Evolutionary conservation across 805 yeast species (phyloP).

Genomic region (Candida wancherniae): DNA sequence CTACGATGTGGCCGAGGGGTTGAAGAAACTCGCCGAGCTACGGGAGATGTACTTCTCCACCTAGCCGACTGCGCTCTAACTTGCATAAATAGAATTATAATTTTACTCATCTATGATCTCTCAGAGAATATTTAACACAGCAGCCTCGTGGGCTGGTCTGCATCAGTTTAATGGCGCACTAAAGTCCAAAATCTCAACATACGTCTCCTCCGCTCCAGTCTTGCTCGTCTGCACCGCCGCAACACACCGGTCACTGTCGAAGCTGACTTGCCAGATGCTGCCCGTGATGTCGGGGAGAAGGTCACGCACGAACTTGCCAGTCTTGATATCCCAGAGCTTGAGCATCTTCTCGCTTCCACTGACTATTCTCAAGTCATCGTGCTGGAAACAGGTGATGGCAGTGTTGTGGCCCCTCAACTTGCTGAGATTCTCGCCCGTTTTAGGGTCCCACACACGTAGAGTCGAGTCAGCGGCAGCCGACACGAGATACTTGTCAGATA

Average conservation of each 20-base stretch:
- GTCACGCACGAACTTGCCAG: slow-evolving; percentile 73
- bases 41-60: slow-evolving; percentile 31
- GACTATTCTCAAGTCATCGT: slow-evolving; percentile 75
- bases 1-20: slow-evolving; percentile 29
- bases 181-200: slow-evolving; percentile 81
- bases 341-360: slow-evolving; percentile 88
- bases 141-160: neutral
- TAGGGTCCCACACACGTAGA: slow-evolving; percentile 88
- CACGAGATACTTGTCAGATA: slow-evolving; percentile 71
- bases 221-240: slow-evolving; percentile 73
- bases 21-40: slow-evolving; percentile 31
- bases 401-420: slow-evolving; percentile 76
- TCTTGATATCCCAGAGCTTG: slow-evolving; percentile 79
- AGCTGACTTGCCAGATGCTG: slow-evolving; percentile 91
- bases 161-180: slow-evolving; percentile 33
- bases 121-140: neutral
- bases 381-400: slow-evolving; percentile 91
- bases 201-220: slow-evolving; percentile 55
- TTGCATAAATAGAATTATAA: too few species aligned
- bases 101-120: too few species aligned
- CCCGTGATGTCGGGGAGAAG: slow-evolving; percentile 71
- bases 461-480: slow-evolving; percentile 97
- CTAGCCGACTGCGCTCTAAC: neutral
- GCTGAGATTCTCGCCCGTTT: slow-evolving; percentile 58
- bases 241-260: slow-evolving; percentile 77